Percentiles rank a stretch among this genome's conserved stretches.
These are phyloP conservation scores for Backusella tarrabulga DNA, from an alignment of 192 early-diverging fungal species.

Conservation along the genomic window DNA sequence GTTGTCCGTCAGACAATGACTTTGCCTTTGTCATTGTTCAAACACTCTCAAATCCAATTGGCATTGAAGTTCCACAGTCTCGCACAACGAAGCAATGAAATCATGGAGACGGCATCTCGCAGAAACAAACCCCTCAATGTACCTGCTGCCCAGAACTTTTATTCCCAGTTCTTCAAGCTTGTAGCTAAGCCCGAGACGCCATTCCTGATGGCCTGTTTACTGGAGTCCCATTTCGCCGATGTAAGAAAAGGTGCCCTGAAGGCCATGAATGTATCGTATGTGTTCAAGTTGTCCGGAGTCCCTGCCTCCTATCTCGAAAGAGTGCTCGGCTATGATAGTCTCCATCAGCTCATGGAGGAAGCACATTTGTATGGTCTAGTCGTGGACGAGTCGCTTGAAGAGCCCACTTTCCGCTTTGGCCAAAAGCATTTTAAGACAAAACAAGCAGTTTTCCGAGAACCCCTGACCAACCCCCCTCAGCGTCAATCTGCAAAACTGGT, in stretches of 20 bases:
- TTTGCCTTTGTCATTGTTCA: constrained; percentile 57
- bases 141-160: constrained; percentile 61
- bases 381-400: constrained; percentile 5
- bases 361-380: constrained; percentile 35
- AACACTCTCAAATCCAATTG: constrained; percentile 60
- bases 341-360: constrained; percentile 36
- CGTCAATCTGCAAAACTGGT: constrained; percentile 13
- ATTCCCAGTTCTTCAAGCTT: constrained; percentile 72
- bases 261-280: constrained; percentile 69
- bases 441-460: constrained; percentile 19
- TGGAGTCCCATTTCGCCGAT: constrained; percentile 71
- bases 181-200: constrained; percentile 57
- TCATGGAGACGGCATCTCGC: constrained; percentile 21
- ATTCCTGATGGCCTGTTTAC: constrained; percentile 74
- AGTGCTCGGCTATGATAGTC: constrained; percentile 37
- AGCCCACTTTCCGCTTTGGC: constrained; percentile 28
- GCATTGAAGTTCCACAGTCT: constrained; percentile 68
- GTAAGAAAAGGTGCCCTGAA: constrained; percentile 74
- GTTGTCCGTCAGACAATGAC: constrained; percentile 62
- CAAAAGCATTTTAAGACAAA: constrained; percentile 21
- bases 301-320: constrained; percentile 22
- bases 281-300: constrained; percentile 27
- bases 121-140: constrained; percentile 48
- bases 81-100: constrained; percentile 52
- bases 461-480: constrained; percentile 22